Conservation (phyloP, 257 asterid species). For the Solanum paucissectum region DNA sequence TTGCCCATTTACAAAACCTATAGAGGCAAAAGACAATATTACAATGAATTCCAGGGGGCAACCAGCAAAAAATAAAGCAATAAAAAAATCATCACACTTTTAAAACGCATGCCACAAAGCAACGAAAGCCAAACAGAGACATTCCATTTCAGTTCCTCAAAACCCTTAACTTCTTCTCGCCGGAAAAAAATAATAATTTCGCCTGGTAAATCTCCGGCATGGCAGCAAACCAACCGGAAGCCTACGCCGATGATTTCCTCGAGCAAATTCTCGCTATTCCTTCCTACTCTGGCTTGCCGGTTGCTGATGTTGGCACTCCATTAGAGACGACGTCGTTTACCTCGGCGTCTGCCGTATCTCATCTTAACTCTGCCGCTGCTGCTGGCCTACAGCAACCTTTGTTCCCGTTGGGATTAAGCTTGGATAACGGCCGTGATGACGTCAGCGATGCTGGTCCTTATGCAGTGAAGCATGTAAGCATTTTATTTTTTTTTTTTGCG, state of each 20-base stretch:
- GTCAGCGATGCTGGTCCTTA: conserved; percentile 30
- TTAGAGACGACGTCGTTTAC: conserved; percentile 41
- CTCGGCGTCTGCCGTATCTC: conserved; percentile 28
- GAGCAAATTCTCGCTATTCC: conserved; percentile 80
- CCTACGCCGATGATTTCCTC: conserved; percentile 63
- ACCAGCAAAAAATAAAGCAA: not conserved
- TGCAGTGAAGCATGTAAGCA: conserved; percentile 39
- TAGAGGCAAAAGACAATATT: not conserved
- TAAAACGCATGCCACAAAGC: conserved; percentile 17
- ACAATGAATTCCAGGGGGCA: not conserved
- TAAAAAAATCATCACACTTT: conserved; percentile 17
- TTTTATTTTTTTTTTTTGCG: not conserved
- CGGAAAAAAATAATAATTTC: not conserved
- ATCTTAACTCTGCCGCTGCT: conserved; percentile 25
- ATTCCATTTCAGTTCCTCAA: conserved; percentile 2
- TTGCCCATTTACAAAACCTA: not conserved
- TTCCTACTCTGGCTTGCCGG: conserved; percentile 45
- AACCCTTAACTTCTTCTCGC: conserved; percentile 2
- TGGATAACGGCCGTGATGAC: conserved; percentile 56
- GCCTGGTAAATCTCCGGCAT: conserved; percentile 28
- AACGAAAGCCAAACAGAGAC: conserved; percentile 13
- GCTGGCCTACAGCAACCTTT: conserved; percentile 31
- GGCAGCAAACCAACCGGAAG: conserved; percentile 52
- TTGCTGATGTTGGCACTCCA: conserved; percentile 29
- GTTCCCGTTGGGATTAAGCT: conserved; percentile 67